These are phyloP conservation scores for Nigrograna mackinnonii DNA, from an alignment of 2,329 filamentous ascomycete genomes.

Conservation along the genomic window DNA sequence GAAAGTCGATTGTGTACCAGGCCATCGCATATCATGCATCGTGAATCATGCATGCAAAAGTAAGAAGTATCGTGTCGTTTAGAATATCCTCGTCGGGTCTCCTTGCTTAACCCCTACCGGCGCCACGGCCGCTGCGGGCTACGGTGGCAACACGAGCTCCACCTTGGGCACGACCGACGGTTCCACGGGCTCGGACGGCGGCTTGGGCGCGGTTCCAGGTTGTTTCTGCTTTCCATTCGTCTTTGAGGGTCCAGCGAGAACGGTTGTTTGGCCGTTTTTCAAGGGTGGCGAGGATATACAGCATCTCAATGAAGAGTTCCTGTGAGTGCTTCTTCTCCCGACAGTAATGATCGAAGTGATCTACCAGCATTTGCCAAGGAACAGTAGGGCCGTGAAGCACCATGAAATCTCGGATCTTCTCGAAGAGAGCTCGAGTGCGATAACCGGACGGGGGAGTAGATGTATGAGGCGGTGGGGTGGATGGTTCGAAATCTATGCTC, in stretches of 20 bases:
- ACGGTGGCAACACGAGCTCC: too few species aligned
- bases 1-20: too few species aligned
- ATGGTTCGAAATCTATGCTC: too few species aligned
- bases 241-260: slow-evolving; percentile 63
- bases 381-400: slow-evolving; percentile 75
- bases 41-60: too few species aligned
- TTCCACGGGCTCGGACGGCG: too few species aligned
- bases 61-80: too few species aligned
- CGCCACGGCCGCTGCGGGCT: too few species aligned
- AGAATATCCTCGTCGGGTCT: too few species aligned
- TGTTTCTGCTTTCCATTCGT: slow-evolving; percentile 45
- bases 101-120: too few species aligned
- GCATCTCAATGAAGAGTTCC: slow-evolving; percentile 78
- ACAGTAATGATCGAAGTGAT: slow-evolving; percentile 86
- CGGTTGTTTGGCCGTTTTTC: slow-evolving; percentile 56
- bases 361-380: slow-evolving; percentile 82
- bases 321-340: slow-evolving; percentile 65
- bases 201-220: too few species aligned
- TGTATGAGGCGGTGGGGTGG: not conserved
- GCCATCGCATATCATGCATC: too few species aligned
- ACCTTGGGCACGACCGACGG: too few species aligned
- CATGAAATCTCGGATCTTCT: slow-evolving; percentile 75
- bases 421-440: slow-evolving; percentile 48
- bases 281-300: slow-evolving; percentile 75
- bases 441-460: slow-evolving; percentile 20